These are phyloP conservation scores for Rhizophora apiculata DNA, from an alignment of 345 rosid genomes.

Conservation along the genomic window DNA sequence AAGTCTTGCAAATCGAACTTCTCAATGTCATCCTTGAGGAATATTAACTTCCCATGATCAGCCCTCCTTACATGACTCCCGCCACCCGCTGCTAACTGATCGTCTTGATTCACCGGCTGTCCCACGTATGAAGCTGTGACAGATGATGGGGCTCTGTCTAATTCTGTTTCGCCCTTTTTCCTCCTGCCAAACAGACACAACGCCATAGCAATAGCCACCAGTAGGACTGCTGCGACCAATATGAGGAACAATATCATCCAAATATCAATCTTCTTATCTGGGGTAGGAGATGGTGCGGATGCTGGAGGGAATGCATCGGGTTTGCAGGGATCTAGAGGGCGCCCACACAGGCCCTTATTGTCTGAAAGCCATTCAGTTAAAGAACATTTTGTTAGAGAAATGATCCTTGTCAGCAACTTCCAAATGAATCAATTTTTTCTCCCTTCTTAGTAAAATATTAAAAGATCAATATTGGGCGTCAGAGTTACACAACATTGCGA, in stretches of 20 bases:
- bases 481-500: no score
- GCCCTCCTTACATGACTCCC: neutral
- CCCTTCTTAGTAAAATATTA: no score
- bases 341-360: slow-evolving; percentile 54
- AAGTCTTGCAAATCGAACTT: slow-evolving; percentile 66
- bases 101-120: neutral
- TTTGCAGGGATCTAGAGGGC: slow-evolving; percentile 47
- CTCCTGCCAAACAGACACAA: slow-evolving; percentile 14
- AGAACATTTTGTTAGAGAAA: neutral
- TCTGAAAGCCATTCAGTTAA: slow-evolving; percentile 33
- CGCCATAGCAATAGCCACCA: slow-evolving; percentile 21
- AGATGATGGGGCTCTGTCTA: slow-evolving; percentile 11
- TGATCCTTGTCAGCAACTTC: slow-evolving; percentile 1
- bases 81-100: neutral
- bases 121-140: neutral
- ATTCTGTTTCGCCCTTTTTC: slow-evolving; percentile 15
- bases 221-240: slow-evolving; percentile 25
- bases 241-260: slow-evolving; percentile 22
- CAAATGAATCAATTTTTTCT: no score
- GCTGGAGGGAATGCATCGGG: neutral
- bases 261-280: neutral
- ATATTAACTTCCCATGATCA: slow-evolving; percentile 43
- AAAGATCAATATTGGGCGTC: no score
- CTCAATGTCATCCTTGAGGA: slow-evolving; percentile 47
- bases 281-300: neutral